Conservation (phyloP, 345 rosid genomes). For the Salix dunnii region DNA sequence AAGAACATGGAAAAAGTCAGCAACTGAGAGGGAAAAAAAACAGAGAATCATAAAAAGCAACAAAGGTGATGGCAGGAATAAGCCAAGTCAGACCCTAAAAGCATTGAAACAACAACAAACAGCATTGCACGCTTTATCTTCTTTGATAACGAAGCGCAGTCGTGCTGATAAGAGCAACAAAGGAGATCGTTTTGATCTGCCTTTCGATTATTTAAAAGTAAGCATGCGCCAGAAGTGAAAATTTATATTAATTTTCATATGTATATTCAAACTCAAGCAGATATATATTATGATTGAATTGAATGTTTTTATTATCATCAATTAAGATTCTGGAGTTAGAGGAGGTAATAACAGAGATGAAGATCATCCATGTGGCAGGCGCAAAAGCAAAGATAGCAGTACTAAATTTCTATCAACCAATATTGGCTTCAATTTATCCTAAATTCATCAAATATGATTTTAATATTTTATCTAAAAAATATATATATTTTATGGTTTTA, state of each 20-base stretch:
- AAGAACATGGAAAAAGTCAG: no score
- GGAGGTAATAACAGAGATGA: conserved; percentile 64
- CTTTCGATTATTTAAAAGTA: conserved; percentile 75
- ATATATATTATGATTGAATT: neutral
- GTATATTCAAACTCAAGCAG: neutral
- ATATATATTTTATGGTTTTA: no score
- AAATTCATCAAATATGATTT: neutral
- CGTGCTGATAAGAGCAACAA: conserved; percentile 65
- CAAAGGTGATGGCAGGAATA: no score
- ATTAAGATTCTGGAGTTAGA: conserved; percentile 73
- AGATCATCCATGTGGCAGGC: conserved; percentile 91
- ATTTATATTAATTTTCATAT: neutral
- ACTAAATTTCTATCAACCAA: neutral
- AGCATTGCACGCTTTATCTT: conserved; percentile 66
- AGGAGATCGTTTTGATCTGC: conserved; percentile 68
- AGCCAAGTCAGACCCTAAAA: no score
- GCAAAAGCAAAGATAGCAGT: conserved; percentile 82
- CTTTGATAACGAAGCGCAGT: conserved; percentile 71
- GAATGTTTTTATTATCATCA: no score
- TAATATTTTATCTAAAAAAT: no score
- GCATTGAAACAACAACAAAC: no score
- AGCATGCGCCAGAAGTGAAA: neutral
- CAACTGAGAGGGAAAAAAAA: no score
- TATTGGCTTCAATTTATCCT: neutral
- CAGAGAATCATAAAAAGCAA: no score